Percentiles rank a stretch among this genome's conserved stretches.
Conservation (phyloP, 2,329 filamentous ascomycete genomes). For the Bertia moriformis region DNA sequence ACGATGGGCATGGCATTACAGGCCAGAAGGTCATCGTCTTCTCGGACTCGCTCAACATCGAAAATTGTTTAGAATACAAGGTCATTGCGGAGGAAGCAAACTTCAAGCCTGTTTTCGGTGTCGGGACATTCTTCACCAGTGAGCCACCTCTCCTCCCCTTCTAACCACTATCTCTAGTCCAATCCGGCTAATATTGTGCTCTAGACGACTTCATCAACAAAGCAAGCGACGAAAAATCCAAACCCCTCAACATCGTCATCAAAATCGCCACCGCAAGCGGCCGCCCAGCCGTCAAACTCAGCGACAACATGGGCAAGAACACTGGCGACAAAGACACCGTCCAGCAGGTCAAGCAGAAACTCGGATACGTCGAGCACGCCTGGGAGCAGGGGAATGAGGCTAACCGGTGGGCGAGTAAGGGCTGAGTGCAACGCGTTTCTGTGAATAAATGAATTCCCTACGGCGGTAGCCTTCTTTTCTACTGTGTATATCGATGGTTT, state of each 20-base stretch:
- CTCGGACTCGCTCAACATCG: conserved; percentile 85
- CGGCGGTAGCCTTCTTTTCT: too few relatives aligned
- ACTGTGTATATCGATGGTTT: too few relatives aligned
- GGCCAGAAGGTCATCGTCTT: conserved; percentile 39
- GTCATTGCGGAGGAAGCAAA: conserved; percentile 63
- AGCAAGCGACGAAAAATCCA: conserved; percentile 66
- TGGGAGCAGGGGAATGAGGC: conserved; percentile 79
- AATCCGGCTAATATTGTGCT: neutral
- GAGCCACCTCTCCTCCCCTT: conserved; percentile 11
- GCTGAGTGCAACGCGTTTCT: too few relatives aligned
- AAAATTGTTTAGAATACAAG: conserved; percentile 84
- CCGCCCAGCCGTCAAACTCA: conserved; percentile 79
- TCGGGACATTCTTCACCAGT: conserved; percentile 84
- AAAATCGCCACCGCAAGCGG: conserved; percentile 80
- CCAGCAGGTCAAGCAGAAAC: conserved; percentile 64
- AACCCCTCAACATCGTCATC: conserved; percentile 92
- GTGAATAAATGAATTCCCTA: neutral
- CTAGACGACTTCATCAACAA: conserved; percentile 63
- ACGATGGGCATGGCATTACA: conserved; percentile 8
- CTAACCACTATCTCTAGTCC: neutral
- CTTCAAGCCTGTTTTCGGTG: conserved; percentile 78
- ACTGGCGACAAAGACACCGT: conserved; percentile 74
- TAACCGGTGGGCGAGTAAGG: conserved; percentile 59
- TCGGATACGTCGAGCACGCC: conserved; percentile 73
- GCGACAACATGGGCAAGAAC: conserved; percentile 83